Base-by-base conservation (phyloP, 2,329 filamentous ascomycete species). In the Dactylella cylindrospora region DNA sequence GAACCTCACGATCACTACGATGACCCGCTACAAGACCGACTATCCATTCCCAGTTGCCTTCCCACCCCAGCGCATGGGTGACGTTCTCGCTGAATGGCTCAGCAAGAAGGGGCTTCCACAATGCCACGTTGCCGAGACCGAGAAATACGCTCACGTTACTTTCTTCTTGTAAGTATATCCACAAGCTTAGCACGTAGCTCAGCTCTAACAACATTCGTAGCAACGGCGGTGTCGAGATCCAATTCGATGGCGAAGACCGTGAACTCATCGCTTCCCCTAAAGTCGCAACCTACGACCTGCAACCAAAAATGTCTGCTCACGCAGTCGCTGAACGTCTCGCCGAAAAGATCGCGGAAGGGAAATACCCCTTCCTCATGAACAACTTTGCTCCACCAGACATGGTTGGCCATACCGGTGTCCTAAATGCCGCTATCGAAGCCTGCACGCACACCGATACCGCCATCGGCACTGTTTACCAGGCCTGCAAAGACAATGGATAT, bases 351-450 rank as follows among this genome's bases (percentile, higher is more conserved):
- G 81, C 75, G 20, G 88, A 94, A 74, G 83, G 85, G 71, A 84
- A 87, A 72, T 96, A 90, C 76, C 90, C 93, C 72, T 97, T 98
- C 72, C 80, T 98, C 74, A 98, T 98, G 93, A 96, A 97, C 84
- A 98, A 98, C 83, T 97, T 98, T 76, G 93, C 93, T 33, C 93
- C 93, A 33, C 93, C 93, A 13, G 93, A 98, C 77, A 98, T 98
- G 93, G 93, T 98, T 67, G 93, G 93, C 68, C 93, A 98, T 78
- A 98, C 93, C 8, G 93, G 93, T 72, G 90, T 95, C 62, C 97
- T 97, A 76, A 85, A 97, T 70, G 91, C 93, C 23, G 93, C 93
- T 54, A 84, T 98, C 65, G 72, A 93, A 71, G 93, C 84, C 69
- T 85, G 86, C 68, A 79, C 84, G 68, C 84, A 91, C 67, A 98